Percentiles rank a stretch among this genome's conserved stretches.
Evolutionary conservation across 2,329 filamentous ascomycete genomes (phyloP).

Genomic region (Sporothrix humicola): DNA sequence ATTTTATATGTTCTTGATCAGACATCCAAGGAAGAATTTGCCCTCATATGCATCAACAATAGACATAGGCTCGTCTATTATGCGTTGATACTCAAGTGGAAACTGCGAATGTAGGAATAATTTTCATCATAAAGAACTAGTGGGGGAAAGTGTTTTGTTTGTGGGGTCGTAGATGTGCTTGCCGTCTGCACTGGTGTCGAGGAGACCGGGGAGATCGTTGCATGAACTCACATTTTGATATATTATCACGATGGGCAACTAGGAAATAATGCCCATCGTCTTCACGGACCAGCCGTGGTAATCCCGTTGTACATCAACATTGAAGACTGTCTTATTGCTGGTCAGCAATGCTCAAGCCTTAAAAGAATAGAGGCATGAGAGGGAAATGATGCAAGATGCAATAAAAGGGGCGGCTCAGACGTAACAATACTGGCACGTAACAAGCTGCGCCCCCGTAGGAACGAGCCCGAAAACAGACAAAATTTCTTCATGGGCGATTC

Average conservation of each 20-base stretch:
- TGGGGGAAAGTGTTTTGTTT: conserved; percentile 28
- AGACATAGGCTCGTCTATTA: conserved; percentile 62
- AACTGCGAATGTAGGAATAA: conserved; percentile 83
- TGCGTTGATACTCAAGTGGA: conserved; percentile 71
- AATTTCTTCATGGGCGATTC: conserved; percentile 87
- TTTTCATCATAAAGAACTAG: conserved; percentile 68
- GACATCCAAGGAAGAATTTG: conserved; percentile 77
- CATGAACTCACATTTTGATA: too few species aligned
- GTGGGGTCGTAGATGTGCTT: conserved; percentile 5
- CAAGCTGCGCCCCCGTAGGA: conserved; percentile 65
- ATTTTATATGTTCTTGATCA: conserved; percentile 36
- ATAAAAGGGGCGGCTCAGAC: conserved; percentile 35
- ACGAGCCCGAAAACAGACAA: conserved; percentile 67
- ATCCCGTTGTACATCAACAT: neutral
- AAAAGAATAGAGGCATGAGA: neutral
- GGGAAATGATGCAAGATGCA: neutral
- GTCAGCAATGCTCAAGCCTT: conserved; percentile 16
- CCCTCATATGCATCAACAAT: conserved; percentile 68
- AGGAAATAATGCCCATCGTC: neutral
- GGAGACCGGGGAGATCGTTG: too few species aligned
- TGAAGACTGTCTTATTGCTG: neutral
- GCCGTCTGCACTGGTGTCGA: neutral
- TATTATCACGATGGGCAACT: too few species aligned
- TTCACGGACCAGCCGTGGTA: conserved; percentile 22
- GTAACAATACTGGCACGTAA: conserved; percentile 84